Base-by-base conservation (phyloP, 345 rosid species). In the Citrus hindsii region DNA sequence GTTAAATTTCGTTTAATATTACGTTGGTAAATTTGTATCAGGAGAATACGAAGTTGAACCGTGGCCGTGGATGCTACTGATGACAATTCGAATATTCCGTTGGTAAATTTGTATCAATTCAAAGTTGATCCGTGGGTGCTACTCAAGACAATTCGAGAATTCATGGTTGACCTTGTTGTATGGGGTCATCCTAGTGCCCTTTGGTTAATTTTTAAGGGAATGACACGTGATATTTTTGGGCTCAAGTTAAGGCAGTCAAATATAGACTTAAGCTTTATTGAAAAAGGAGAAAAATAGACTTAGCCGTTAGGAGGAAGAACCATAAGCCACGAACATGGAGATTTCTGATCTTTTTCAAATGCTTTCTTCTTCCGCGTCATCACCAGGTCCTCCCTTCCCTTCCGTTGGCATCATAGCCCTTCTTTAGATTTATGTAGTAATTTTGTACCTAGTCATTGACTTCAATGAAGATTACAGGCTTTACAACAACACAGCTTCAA, bases 381-480 rank as follows among this genome's bases (percentile, higher is more conserved):
- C 81, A 25, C 25, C 70, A 53, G 6, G 19, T 51, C 53, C 51
- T 32, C 24, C 64, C 56, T 18, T 55, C 6, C 40, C 76, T 46
- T 38, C 75, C 22, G 1, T 82, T 24, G 71, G 79, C 16, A 10
- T 82, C 22, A 21, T 25, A 2, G 77, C 56, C 9, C 62, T 80
- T 62, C 24, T 80, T 24, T 38, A 76, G 74, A 12, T 80, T 10
- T 87, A 83, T 6, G 42, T 51, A 18, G 21, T 67, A 42, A 14
- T 85, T 72, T 16, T 74, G 24, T 78, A 73, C 81, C 77, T 87
- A 9, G 63, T 76, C 69, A 69, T 76, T 56, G 74, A 80, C 60
- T 61, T 73, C 10, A 58, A 71, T 3, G 76, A 67, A n/a, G 69
- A 61, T 5, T 19, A 12, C 22, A 53, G 58, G 56, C 56, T 4